Evolutionary conservation across 345 rosid species (phyloP).

Genomic region (Cardamine resedifolia): DNA sequence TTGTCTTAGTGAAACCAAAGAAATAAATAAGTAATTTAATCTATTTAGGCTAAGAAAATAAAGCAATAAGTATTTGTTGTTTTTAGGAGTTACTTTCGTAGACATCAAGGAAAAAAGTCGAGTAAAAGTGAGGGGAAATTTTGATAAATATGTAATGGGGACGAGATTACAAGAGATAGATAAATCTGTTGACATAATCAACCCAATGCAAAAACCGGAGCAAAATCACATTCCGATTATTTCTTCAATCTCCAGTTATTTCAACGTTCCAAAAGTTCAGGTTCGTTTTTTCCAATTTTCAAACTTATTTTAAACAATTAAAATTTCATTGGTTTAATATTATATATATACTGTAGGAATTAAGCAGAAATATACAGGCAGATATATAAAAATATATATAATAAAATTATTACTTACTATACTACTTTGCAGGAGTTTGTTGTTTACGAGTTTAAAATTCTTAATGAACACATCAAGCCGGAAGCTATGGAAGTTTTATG

Average conservation of each 20-base stretch:
- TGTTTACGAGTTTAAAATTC: not conserved
- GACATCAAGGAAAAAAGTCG: not conserved
- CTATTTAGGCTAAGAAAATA: not conserved
- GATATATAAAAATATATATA: no score
- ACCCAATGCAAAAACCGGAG: not conserved
- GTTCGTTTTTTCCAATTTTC: not conserved
- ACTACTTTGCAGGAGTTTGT: not conserved
- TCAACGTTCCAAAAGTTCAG: not conserved
- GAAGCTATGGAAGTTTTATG: not conserved
- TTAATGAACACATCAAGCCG: not conserved
- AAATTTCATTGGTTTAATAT: not conserved
- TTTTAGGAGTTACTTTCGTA: not conserved
- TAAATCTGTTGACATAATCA: not conserved
- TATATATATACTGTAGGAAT: not conserved
- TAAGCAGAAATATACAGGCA: no score
- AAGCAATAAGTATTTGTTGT: not conserved
- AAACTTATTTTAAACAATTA: not conserved
- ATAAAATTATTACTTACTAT: no score
- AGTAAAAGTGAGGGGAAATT: not conserved
- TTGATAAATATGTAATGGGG: not conserved
- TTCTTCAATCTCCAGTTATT: no score
- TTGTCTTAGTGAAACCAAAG: not conserved
- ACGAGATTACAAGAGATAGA: not conserved
- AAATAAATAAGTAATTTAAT: not conserved
- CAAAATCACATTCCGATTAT: not conserved